Evolutionary conservation across 768 basidiomycete genomes (phyloP), one percentile per base, ranked within the genome.

Genomic region (Macrolepiota fuliginosa): DNA sequence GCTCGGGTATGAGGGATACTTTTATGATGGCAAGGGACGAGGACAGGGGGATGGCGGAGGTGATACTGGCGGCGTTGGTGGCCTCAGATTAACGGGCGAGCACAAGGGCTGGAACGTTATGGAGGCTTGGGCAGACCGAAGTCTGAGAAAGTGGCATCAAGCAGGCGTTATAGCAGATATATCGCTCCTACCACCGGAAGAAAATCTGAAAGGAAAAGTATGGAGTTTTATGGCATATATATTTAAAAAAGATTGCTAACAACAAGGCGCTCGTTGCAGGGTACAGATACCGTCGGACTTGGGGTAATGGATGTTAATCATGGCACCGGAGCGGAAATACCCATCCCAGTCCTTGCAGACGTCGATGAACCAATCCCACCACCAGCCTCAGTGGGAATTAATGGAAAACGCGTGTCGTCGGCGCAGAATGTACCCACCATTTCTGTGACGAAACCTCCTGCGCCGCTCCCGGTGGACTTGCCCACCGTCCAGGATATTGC

Each of bases 81-180:
- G 89, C 3, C 70, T 97, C 67, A 83, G 90, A 46, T 75, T 96
- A 66, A 82, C 83, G 3, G 96, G 94, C 32, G 89, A 94, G 69
- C 97, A 97, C 70, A 83, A 84, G 72, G 94, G 96, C 5, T 97
- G 94, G 95, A 91, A 81, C 70, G 91, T 94, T 5, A 73, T 97
- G 62, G 95, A 98, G 72, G 96, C 94, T 13, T 92, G 90, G 90
- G 95, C 93, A 52, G 96, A 97, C 75, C 82, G 83, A 66, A 94
- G 94, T 74, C 79, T 94, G 52, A 83, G 89, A 70, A 86, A 86
- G 71, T 98, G 96, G 95, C 85, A 89, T 58, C 87, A 91, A 66
- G 80, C 85, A 25, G 94, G 94, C 2, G 72, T 94, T 36, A 79
- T 92, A 36, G 73, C 84, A 29, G 84, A 85, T 54, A 70, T 77